Conservation (phyloP, 2,329 filamentous ascomycete genomes). For the Daldinia sp. region DNA sequence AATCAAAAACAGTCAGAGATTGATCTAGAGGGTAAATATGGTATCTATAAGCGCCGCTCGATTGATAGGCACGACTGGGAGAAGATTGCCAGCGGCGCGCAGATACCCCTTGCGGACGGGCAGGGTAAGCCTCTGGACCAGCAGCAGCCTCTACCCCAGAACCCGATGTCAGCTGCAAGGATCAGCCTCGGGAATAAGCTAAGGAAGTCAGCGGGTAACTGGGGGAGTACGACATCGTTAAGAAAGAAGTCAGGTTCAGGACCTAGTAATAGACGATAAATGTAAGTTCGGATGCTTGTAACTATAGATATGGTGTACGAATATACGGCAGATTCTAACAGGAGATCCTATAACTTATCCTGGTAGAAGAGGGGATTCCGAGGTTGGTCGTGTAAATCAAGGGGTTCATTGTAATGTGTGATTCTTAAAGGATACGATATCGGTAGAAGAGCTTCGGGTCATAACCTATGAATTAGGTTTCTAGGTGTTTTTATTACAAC, state of each 20-base stretch:
- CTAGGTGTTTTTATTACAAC: neutral
- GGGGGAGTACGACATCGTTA: slow-evolving; percentile 56
- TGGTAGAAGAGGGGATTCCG: neutral
- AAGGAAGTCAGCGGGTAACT: slow-evolving; percentile 57
- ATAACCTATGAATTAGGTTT: neutral
- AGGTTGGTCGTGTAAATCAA: neutral
- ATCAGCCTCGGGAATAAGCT: slow-evolving; percentile 61
- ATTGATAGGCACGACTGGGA: slow-evolving; percentile 51
- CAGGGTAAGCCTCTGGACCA: slow-evolving; percentile 43
- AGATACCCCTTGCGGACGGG: slow-evolving; percentile 41
- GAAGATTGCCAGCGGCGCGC: slow-evolving; percentile 45
- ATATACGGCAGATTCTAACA: neutral
- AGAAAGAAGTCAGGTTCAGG: slow-evolving; percentile 46
- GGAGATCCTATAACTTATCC: neutral
- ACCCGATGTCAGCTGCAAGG: slow-evolving; percentile 53
- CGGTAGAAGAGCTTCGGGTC: neutral
- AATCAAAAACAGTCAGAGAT: slow-evolving; percentile 40
- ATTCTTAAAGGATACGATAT: neutral
- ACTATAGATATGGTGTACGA: neutral
- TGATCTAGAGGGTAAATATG: slow-evolving; percentile 19
- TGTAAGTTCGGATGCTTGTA: neutral
- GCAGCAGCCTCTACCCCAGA: slow-evolving; percentile 39
- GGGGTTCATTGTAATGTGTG: neutral
- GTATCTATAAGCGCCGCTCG: slow-evolving; percentile 34
- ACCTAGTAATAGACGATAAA: slow-evolving; percentile 29